Percentiles rank a stretch among this genome's conserved stretches.
These are phyloP conservation scores for Waltergamsia citrina DNA, from an alignment of 2,329 filamentous ascomycete species.

Conservation along the genomic window DNA sequence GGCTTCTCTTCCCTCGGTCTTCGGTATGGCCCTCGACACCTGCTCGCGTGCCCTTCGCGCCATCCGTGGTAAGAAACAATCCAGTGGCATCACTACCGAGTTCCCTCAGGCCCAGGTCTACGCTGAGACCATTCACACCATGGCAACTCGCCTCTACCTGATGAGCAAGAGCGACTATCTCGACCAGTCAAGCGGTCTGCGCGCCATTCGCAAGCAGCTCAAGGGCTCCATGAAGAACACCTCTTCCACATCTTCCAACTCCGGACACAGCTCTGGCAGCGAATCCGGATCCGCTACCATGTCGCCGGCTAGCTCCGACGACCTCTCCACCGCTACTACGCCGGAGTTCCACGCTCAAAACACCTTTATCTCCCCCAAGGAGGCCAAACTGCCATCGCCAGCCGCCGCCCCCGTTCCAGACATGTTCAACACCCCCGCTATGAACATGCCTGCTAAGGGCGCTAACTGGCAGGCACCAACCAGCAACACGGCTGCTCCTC, in stretches of 20 bases:
- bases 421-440: background rate
- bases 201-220: slow-evolving; percentile 16
- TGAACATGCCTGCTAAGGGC: background rate
- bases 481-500: slow-evolving; percentile 5
- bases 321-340: slow-evolving; percentile 3
- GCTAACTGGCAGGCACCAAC: slow-evolving; percentile 3
- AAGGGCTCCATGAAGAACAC: slow-evolving; percentile 14
- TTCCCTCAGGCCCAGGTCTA: slow-evolving; percentile 11
- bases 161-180: slow-evolving; percentile 17
- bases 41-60: slow-evolving; percentile 18
- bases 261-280: slow-evolving; percentile 1
- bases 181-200: slow-evolving; percentile 12
- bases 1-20: slow-evolving; percentile 15
- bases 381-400: slow-evolving; percentile 3
- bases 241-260: background rate
- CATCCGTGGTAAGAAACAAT: slow-evolving; percentile 10
- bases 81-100: slow-evolving; percentile 9
- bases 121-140: slow-evolving; percentile 12
- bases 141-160: slow-evolving; percentile 15
- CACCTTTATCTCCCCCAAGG: slow-evolving; percentile 8
- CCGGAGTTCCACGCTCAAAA: slow-evolving; percentile 1
- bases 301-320: background rate
- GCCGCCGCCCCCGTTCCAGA: slow-evolving; percentile 2
- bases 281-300: slow-evolving; percentile 2
- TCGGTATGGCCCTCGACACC: slow-evolving; percentile 19